These are phyloP conservation scores for Acacia confusa DNA, from an alignment of 306 rosid species.

Conservation along the genomic window DNA sequence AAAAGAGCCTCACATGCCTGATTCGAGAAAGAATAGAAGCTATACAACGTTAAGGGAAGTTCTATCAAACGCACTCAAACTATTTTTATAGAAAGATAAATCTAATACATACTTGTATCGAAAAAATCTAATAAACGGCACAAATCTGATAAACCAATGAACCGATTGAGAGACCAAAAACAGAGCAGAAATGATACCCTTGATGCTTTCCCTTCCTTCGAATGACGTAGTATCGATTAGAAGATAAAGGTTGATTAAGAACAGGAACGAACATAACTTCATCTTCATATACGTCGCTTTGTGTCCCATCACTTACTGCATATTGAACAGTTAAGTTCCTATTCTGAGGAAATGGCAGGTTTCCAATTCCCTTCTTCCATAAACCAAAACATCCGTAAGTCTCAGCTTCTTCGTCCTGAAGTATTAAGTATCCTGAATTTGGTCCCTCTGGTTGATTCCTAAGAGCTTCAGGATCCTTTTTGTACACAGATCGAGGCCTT, in stretches of 20 bases:
- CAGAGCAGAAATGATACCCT: constrained; percentile 9
- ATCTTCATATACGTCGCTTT: accelerated
- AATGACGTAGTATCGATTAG: constrained; percentile 53
- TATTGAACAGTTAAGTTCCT: background rate
- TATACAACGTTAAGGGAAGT: too few species aligned
- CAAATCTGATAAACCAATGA: background rate
- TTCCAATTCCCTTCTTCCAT: background rate
- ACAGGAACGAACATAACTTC: constrained; percentile 65
- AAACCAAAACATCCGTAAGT: background rate
- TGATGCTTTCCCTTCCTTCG: constrained; percentile 38
- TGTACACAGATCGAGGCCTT: background rate
- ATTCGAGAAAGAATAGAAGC: too few species aligned
- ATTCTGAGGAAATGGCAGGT: constrained; percentile 16
- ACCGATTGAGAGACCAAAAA: background rate
- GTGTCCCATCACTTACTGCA: too few species aligned
- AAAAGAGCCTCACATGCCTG: too few species aligned
- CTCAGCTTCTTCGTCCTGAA: background rate
- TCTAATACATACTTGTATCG: too few species aligned
- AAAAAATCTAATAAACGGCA: too few species aligned
- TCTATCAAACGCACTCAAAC: too few species aligned
- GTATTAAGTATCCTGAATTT: background rate
- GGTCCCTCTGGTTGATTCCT: background rate
- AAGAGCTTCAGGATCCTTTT: background rate
- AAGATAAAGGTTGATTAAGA: constrained; percentile 53
- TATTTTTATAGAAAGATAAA: too few species aligned